Conservation (phyloP, 129 eudicot species). For the Scalesia atractyloides region DNA sequence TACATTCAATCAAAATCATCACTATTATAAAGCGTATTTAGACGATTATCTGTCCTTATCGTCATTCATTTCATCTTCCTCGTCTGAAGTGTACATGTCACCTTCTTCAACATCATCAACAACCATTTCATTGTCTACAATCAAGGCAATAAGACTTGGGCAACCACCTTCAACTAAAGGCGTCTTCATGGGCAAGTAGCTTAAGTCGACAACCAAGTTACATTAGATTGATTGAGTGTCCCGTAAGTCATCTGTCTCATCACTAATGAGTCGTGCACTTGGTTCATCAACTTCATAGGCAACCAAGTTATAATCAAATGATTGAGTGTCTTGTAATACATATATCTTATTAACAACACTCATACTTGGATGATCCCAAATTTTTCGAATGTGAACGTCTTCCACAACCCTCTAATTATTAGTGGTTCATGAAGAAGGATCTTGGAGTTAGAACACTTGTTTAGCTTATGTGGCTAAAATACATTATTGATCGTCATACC, state of each 20-base stretch:
- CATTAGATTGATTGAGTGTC: too few relatives aligned
- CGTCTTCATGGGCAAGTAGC: too few relatives aligned
- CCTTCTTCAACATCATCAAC: neutral
- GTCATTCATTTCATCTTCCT: neutral
- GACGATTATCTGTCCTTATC: neutral
- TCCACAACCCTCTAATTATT: neutral
- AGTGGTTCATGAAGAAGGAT: neutral
- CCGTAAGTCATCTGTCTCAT: neutral
- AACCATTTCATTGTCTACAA: neutral
- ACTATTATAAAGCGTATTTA: neutral
- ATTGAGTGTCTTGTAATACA: too few relatives aligned
- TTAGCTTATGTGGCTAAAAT: constrained; percentile 4
- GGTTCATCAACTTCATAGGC: too few relatives aligned
- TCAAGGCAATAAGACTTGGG: neutral
- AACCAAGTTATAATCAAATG: too few relatives aligned
- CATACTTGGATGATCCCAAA: neutral
- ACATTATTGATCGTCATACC: neutral
- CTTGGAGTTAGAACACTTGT: neutral
- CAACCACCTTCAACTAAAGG: too few relatives aligned
- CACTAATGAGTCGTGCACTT: neutral
- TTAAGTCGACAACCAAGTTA: too few relatives aligned
- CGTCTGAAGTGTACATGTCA: neutral
- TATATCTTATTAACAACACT: neutral
- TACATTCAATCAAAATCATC: neutral
- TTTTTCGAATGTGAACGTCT: neutral